Percentiles rank a stretch among this genome's conserved stretches.
Evolutionary conservation across 225 moss, liverwort and hornwort genomes (phyloP).

Genomic region (Physcomitrellopsis africana): DNA sequence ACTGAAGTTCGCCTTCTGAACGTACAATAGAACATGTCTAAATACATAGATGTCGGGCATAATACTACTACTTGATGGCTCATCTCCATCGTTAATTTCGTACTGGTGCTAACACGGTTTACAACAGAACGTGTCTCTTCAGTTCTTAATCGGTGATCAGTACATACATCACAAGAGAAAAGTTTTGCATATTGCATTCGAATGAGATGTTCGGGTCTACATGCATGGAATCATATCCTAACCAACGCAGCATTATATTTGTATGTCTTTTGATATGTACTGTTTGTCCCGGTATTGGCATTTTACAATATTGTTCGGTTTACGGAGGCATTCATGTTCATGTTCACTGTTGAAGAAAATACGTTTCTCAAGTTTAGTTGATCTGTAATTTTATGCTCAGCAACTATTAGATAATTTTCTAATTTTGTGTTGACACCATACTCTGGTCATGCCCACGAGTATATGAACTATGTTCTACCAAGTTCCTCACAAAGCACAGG

Average conservation of each 20-base stretch:
- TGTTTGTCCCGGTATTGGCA: background rate
- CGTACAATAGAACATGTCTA: background rate
- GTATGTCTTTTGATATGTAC: constrained; percentile 56
- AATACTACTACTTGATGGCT: too few relatives aligned
- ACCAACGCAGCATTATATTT: background rate
- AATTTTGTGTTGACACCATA: background rate
- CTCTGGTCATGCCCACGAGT: background rate
- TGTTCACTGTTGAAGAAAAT: background rate
- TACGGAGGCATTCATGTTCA: background rate
- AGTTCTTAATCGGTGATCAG: constrained; percentile 1
- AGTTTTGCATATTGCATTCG: background rate
- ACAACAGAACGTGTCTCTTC: background rate
- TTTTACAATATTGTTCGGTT: background rate
- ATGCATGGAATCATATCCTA: too few relatives aligned
- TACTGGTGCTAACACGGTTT: background rate
- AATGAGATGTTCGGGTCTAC: constrained; percentile 5
- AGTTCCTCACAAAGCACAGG: constrained; percentile 8
- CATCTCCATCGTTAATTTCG: background rate
- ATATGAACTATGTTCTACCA: background rate
- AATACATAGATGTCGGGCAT: background rate
- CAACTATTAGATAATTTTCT: background rate
- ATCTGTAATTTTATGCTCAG: background rate
- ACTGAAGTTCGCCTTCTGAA: background rate
- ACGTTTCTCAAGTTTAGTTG: background rate
- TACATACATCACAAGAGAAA: constrained; percentile 4